Evolutionary conservation across 345 rosid genomes (phyloP).

Genomic region (Lepidium didymum): DNA sequence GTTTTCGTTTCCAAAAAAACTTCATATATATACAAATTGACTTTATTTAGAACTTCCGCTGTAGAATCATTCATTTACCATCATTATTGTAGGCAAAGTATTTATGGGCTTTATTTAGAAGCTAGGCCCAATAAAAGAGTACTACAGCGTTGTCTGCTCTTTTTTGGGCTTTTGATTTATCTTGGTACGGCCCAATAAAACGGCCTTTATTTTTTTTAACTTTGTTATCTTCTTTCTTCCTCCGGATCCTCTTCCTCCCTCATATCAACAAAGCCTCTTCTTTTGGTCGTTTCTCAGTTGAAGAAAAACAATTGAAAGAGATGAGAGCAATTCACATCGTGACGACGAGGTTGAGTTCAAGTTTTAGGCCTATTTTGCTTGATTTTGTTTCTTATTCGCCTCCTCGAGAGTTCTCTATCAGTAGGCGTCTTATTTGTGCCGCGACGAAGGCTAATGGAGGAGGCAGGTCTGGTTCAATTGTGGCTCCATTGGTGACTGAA

Average conservation of each 20-base stretch:
- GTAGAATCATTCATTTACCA: too few relatives aligned
- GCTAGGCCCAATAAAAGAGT: too few relatives aligned
- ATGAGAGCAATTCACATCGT: slow-evolving; percentile 27
- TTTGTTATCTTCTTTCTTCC: background rate
- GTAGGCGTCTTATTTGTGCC: slow-evolving; percentile 29
- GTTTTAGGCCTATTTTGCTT: slow-evolving; percentile 32
- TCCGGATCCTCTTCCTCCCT: background rate
- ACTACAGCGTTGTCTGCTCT: too few relatives aligned
- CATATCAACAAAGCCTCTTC: background rate
- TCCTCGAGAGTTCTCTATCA: slow-evolving; percentile 8
- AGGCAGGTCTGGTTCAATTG: slow-evolving; percentile 56
- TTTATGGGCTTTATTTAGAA: too few relatives aligned
- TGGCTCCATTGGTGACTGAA: slow-evolving; percentile 40
- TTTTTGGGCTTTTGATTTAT: too few relatives aligned
- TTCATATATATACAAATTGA: too few relatives aligned
- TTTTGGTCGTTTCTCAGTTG: background rate
- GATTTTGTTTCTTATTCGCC: background rate
- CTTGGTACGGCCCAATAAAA: too few relatives aligned
- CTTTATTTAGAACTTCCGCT: too few relatives aligned
- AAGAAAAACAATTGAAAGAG: background rate
- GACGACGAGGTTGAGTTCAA: slow-evolving; percentile 25
- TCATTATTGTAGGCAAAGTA: too few relatives aligned
- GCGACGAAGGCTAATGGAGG: slow-evolving; percentile 33
- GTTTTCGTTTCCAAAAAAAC: too few relatives aligned
- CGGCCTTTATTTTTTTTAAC: too few relatives aligned